A percentile compares a stretch with the other conserved stretches of the same genome.
phyloP scores from a whole-genome alignment of 2,329 filamentous ascomycete species.

The Xylariaceae sp. region DNA sequence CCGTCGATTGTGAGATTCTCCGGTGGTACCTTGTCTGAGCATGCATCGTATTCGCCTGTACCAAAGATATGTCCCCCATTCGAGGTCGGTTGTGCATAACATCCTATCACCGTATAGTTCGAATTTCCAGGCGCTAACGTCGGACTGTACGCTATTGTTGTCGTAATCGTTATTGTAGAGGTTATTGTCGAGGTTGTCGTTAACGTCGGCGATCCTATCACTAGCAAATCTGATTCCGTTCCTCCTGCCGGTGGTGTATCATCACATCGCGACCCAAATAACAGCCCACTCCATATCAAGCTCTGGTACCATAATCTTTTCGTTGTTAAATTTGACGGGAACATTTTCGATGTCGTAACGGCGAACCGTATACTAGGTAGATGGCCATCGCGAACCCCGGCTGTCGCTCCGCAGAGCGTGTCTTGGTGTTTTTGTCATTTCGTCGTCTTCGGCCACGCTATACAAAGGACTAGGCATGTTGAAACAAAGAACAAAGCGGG shows the following conservation, averaged over 20 bases:
- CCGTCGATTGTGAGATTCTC: constrained; percentile 19
- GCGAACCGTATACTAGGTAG: constrained; percentile 9
- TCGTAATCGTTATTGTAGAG: constrained; percentile 25
- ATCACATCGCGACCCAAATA: constrained; percentile 17
- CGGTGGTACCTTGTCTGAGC: constrained; percentile 8
- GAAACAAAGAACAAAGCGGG: constrained; percentile 23
- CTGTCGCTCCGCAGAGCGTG: constrained; percentile 3
- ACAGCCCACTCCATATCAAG: constrained; percentile 19
- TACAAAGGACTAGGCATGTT: constrained; percentile 23
- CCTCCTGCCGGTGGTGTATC: constrained; percentile 5
- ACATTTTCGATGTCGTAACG: constrained; percentile 18
- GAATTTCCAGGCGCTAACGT: constrained; percentile 18
- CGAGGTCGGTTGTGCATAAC: constrained; percentile 18
- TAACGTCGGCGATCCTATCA: constrained; percentile 15
- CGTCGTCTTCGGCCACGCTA: constrained; percentile 14
- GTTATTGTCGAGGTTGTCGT: background rate
- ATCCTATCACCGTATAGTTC: constrained; percentile 23
- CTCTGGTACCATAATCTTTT: constrained; percentile 17
- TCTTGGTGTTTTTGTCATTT: constrained; percentile 18
- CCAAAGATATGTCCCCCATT: constrained; percentile 20
- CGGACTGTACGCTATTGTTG: constrained; percentile 27
- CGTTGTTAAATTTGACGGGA: constrained; percentile 12
- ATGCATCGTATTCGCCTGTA: constrained; percentile 14
- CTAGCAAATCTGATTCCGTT: constrained; percentile 13
- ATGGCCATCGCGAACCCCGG: constrained; percentile 15